Conservation (phyloP, 495 filamentous ascomycete species). For the Penicillium maclennaniae region DNA sequence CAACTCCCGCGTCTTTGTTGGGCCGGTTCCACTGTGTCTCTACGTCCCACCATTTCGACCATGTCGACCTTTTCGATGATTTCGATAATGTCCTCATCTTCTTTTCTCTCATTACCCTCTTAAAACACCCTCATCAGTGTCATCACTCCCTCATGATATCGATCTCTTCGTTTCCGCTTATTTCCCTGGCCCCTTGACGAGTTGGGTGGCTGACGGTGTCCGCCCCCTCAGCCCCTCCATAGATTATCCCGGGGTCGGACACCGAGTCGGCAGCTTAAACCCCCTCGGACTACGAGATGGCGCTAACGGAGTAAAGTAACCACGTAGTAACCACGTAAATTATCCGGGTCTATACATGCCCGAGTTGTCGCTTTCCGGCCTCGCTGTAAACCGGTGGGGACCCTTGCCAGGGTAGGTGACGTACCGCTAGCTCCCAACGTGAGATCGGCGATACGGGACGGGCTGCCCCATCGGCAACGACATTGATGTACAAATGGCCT, state of each 20-base stretch:
- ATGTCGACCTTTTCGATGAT: too few species aligned
- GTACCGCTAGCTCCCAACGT: background rate
- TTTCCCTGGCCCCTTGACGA: background rate
- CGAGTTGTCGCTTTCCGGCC: background rate
- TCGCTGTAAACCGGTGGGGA: background rate
- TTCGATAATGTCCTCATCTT: too few species aligned
- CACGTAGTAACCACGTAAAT: background rate
- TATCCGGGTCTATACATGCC: background rate
- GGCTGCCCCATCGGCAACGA: background rate
- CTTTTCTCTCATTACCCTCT: too few species aligned
- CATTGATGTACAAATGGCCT: background rate
- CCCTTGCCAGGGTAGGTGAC: background rate
- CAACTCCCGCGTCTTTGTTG: constrained; percentile 24
- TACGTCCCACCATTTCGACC: constrained; percentile 11
- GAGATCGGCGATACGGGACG: background rate
- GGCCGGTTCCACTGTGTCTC: constrained; percentile 18
- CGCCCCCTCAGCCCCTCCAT: background rate
- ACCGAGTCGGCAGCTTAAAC: background rate
- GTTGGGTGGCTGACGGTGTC: background rate
- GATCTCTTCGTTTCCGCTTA: too few species aligned
- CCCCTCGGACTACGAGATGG: background rate
- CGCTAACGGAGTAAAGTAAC: background rate
- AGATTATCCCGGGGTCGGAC: background rate
- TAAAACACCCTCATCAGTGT: background rate
- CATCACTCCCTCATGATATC: background rate